These are phyloP conservation scores for Aspergillus funiculosus DNA, from an alignment of 495 filamentous ascomycete genomes.

Conservation along the genomic window DNA sequence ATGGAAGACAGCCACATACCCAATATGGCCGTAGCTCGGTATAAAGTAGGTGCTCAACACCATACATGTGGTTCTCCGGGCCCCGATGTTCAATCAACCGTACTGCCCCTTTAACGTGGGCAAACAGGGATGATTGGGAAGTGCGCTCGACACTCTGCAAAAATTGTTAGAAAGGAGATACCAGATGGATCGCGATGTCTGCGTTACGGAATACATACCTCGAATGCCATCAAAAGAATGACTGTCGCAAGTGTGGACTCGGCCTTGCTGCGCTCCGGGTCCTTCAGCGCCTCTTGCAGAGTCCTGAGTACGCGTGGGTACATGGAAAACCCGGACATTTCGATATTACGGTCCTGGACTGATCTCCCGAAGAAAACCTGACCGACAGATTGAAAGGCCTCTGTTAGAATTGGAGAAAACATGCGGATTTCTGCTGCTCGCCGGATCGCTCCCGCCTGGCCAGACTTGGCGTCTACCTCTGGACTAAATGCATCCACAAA, in stretches of 20 bases:
- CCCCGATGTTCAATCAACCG: constrained; percentile 43
- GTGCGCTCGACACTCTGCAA: constrained; percentile 40
- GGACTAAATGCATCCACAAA: constrained; percentile 45
- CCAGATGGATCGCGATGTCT: neutral
- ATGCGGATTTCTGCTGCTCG: constrained; percentile 40
- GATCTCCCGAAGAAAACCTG: constrained; percentile 41
- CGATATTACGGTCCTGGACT: constrained; percentile 34
- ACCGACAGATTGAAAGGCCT: constrained; percentile 40
- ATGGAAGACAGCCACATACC: constrained; percentile 22
- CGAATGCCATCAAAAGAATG: constrained; percentile 40
- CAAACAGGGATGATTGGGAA: constrained; percentile 28
- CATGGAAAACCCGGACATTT: constrained; percentile 33
- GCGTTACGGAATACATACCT: constrained; percentile 22
- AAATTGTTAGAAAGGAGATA: constrained; percentile 15
- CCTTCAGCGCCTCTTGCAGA: constrained; percentile 37
- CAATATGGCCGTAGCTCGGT: constrained; percentile 43
- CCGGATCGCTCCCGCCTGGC: constrained; percentile 38
- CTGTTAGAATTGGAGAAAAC: constrained; percentile 39
- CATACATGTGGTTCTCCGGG: constrained; percentile 41
- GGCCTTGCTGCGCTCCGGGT: constrained; percentile 39
- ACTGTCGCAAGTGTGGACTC: constrained; percentile 42
- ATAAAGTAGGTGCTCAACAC: constrained; percentile 41
- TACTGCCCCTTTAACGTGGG: constrained; percentile 40
- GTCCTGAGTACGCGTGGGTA: constrained; percentile 38
- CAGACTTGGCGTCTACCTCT: constrained; percentile 35